Evolutionary conservation across 495 filamentous ascomycete genomes (phyloP).

Genomic region (Hyaloscypha variabilis): DNA sequence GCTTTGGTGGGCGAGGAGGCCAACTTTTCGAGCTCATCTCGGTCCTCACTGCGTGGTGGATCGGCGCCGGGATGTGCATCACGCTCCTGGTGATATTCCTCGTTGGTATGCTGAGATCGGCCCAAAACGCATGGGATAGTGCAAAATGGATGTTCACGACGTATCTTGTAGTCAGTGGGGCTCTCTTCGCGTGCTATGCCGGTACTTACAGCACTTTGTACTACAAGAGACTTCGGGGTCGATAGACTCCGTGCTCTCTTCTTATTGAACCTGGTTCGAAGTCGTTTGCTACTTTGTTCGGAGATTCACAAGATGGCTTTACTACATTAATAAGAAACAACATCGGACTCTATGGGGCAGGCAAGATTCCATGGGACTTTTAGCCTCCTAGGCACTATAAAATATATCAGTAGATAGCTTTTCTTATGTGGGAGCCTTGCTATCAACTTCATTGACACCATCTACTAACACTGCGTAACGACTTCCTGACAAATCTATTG

Average conservation of each 20-base stretch:
- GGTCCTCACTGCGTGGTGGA: constrained; percentile 5
- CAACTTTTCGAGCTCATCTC: constrained; percentile 5
- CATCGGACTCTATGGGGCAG: no score
- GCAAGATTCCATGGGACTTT: no score
- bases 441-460: no score
- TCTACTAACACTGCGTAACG: no score
- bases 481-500: no score
- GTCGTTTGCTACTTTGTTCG: constrained; percentile 1
- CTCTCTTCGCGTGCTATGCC: neutral
- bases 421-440: no score
- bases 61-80: constrained; percentile 9
- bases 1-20: constrained; percentile 15
- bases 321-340: no score
- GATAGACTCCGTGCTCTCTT: neutral
- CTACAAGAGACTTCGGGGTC: neutral
- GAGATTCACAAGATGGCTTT: no score
- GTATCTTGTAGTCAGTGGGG: constrained; percentile 6
- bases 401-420: no score
- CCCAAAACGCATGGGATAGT: constrained; percentile 13
- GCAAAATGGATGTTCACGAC: constrained; percentile 1
- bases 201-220: neutral
- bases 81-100: constrained; percentile 14
- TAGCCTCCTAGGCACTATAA: no score
- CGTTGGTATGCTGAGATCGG: constrained; percentile 10
- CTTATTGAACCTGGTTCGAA: constrained; percentile 3